Base-by-base conservation (phyloP, 495 filamentous ascomycete species). In the Aspergillus egyptiacus region DNA sequence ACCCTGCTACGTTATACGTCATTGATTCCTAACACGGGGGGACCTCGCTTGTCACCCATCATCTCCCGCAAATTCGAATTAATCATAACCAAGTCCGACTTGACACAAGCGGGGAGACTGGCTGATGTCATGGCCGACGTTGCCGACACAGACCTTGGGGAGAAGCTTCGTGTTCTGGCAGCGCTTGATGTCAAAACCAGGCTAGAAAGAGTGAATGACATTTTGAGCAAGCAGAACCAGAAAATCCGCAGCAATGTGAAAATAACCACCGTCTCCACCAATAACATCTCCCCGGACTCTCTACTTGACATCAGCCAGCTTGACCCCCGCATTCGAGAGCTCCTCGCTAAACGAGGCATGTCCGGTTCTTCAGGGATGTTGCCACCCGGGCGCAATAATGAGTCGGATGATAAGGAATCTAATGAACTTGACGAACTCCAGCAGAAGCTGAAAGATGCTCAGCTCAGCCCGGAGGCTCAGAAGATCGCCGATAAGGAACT, bases 71-170 rank as follows among this genome's bases (percentile, higher is more conserved):
- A 89, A 36, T 78, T 97, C 11, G 89, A 96, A 62, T 62, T 90
- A 6, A 90, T 88, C 58, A 94, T 98, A 40, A 75, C 77, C 1
- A 81, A 78, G 62, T 91, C 91, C 51, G 83, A 85, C 42, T 58
- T 87, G 27, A 64, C 73, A 27, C 86, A 96, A 47, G 90, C 93
- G 4, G 93, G 91, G 6, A 73, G 78, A 6, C 71, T 99, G n/a
- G 93, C 93, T 6, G 94, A 99, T 61, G 96, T 96, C 55, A 94
- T 97, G 88, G 81, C 87, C 6, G 91, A 93, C 64, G 78, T 96
- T 20, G 79, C 94, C 2, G 86, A 95, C 42, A 81, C 82, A 31
- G 83, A 84, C 13, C 80, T 91, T 50, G 87, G 95, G 60, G 93
- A 98, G 56, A 94, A 89, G 70, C 73, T 98, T 24, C 78, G 86